Base-by-base conservation (phyloP, 768 basidiomycete species). In the Tephrocybe rancida region DNA sequence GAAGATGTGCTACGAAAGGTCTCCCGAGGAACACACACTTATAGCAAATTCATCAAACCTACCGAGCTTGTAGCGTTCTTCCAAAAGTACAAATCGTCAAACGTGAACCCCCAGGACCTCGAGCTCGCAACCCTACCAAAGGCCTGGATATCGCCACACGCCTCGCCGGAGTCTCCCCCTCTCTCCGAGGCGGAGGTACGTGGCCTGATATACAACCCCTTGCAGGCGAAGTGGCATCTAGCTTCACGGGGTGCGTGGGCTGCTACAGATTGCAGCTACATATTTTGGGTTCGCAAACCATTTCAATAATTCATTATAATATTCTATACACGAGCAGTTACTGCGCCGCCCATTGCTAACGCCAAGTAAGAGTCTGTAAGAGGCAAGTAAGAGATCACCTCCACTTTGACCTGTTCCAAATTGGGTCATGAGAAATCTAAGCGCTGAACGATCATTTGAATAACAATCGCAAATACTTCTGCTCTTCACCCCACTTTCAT, bases 271-370 rank as follows among this genome's bases (percentile, higher is more conserved):
- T 89, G 85, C 64, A 94, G 90, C 63, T 94, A 94, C 68, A 57
- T 94, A 58, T 92, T 94, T 69, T 94, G 92, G 91, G 87, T 86
- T n/a, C 77, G 91, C 22, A 89, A 85, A 58, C 89, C 92, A 26
- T 47, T 38, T 2, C 48, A 53, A 26, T 56, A 51, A 50, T 27
- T 38, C 22, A 43, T 35, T 25, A 35, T 29, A 34, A 34, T 13
- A 19, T 19, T 47, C 13, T 30, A 30, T 13, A 30, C 13, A 30
- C 29, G 29, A 6, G 29, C 29, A 30, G 29, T 13, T 30, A n/a
- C n/a, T n/a, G n/a, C n/a, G n/a, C n/a, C n/a, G n/a, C n/a, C n/a
- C n/a, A n/a, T n/a, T n/a, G n/a, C n/a, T n/a, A n/a, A n/a, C n/a
- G n/a, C 30, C 30, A 32, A 6, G 6, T 32, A 13, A 7, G 30